A percentile compares a stretch with the other conserved stretches of the same genome.
Evolutionary conservation across 495 filamentous ascomycete genomes (phyloP).

Genomic region (Evernia prunastri): DNA sequence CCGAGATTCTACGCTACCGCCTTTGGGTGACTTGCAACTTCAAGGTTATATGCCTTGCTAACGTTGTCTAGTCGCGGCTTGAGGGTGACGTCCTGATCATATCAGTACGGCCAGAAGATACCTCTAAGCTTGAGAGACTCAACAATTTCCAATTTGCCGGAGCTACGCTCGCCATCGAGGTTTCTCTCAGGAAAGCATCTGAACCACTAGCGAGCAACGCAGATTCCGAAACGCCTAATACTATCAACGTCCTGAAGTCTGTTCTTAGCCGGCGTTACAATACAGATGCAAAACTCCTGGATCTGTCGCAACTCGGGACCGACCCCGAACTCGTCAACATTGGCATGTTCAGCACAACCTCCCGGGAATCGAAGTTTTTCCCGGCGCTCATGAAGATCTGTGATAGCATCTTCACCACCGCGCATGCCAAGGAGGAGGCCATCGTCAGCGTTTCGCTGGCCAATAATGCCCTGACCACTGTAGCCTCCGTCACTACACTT

Average conservation of each 20-base stretch:
- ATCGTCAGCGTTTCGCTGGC: conserved; percentile 72
- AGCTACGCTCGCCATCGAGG: conserved; percentile 48
- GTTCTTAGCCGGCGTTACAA: conserved; percentile 74
- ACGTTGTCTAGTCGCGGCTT: conserved; percentile 63
- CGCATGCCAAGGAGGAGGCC: conserved; percentile 60
- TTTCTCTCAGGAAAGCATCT: conserved; percentile 34
- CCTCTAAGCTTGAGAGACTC: conserved; percentile 52
- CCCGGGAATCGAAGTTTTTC: conserved; percentile 80
- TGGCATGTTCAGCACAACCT: conserved; percentile 65
- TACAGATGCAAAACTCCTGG: conserved; percentile 59
- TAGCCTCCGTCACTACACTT: conserved; percentile 62
- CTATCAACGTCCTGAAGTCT: conserved; percentile 35
- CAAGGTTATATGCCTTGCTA: conserved; percentile 61
- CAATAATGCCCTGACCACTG: conserved; percentile 64
- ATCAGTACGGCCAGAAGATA: conserved; percentile 56
- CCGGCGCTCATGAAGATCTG: conserved; percentile 79
- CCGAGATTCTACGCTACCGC: conserved; percentile 41
- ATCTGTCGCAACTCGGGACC: conserved; percentile 65
- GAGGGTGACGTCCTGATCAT: conserved; percentile 65
- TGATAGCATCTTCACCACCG: conserved; percentile 59
- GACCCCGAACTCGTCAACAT: conserved; percentile 62
- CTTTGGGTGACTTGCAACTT: conserved; percentile 45
- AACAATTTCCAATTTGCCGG: conserved; percentile 62
- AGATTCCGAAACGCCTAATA: conserved; percentile 34
- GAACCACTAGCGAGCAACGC: conserved; percentile 30